These are phyloP conservation scores for Leucocoprinus birnbaumii DNA, from an alignment of 768 basidiomycete species.

Conservation along the genomic window DNA sequence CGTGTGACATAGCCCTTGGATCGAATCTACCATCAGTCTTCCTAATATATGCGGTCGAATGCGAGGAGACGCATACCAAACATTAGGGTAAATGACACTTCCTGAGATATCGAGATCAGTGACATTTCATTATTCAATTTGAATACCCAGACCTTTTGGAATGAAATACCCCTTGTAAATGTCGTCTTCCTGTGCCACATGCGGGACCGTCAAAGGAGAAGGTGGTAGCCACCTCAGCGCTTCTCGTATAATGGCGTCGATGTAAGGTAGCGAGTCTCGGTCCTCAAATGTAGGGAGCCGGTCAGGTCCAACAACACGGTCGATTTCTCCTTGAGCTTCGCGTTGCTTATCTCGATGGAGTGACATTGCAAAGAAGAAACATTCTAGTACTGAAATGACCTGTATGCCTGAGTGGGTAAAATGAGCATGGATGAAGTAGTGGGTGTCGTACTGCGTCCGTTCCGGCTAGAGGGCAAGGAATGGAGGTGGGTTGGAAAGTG, in stretches of 20 bases:
- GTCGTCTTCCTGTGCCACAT: slow-evolving; percentile 21
- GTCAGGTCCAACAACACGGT: slow-evolving; percentile 22
- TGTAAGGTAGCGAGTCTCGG: slow-evolving; percentile 19
- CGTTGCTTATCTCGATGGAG: slow-evolving; percentile 25
- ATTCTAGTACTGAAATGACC: slow-evolving; percentile 15
- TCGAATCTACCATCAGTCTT: not conserved
- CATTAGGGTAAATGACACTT: slow-evolving; percentile 2
- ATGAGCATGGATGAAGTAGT: not conserved
- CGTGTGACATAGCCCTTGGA: slow-evolving; percentile 28
- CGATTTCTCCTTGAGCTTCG: slow-evolving; percentile 29
- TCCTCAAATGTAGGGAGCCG: slow-evolving; percentile 24
- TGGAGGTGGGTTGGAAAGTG: too few relatives aligned
- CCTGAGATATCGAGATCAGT: not conserved
- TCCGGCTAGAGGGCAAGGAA: slow-evolving; percentile 8
- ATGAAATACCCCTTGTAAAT: slow-evolving; percentile 22
- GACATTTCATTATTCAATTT: too few relatives aligned
- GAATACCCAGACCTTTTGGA: slow-evolving; percentile 12
- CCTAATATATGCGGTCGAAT: too few relatives aligned
- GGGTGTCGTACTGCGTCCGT: slow-evolving; percentile 15
- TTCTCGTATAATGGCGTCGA: slow-evolving; percentile 16
- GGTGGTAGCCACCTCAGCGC: slow-evolving; percentile 16
- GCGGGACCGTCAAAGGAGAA: slow-evolving; percentile 17
- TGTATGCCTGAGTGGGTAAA: not conserved
- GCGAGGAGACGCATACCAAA: not conserved
- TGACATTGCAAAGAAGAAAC: slow-evolving; percentile 25